A percentile compares a stretch with the other conserved stretches of the same genome.
phyloP scores from a whole-genome alignment of 169 alveolate species.

The Eimeria praecox region DNA sequence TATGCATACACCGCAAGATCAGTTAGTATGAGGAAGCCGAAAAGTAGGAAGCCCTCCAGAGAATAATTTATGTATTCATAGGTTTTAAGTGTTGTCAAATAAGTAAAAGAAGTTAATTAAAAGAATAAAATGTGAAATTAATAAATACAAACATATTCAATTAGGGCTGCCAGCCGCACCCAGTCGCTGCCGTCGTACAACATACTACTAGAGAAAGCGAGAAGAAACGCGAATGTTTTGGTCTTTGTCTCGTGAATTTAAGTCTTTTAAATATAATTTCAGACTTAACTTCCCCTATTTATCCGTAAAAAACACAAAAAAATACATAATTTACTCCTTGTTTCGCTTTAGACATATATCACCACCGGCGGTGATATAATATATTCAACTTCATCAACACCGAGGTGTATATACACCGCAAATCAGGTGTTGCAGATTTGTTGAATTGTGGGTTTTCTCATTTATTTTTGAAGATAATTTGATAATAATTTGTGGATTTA shows the following conservation, averaged over 20 bases:
- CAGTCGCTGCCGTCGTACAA: background rate
- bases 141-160: background rate
- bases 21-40: too few species aligned
- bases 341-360: too few species aligned
- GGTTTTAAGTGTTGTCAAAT: background rate
- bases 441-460: background rate
- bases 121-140: background rate
- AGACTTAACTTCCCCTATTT: too few species aligned
- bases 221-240: too few species aligned
- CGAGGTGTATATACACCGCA: too few species aligned
- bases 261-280: background rate
- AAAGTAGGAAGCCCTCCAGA: too few species aligned
- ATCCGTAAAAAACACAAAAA: too few species aligned
- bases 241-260: background rate
- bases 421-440: background rate
- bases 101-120: background rate
- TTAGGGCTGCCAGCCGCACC: constrained; percentile 7
- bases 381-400: background rate
- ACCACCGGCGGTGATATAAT: background rate
- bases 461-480: background rate
- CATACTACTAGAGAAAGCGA: too few species aligned
- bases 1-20: too few species aligned
- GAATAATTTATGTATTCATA: too few species aligned
- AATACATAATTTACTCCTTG: too few species aligned
- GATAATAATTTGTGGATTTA: background rate